These are phyloP conservation scores for Mallotus nudiflorus DNA, from an alignment of 345 rosid genomes.

Conservation along the genomic window DNA sequence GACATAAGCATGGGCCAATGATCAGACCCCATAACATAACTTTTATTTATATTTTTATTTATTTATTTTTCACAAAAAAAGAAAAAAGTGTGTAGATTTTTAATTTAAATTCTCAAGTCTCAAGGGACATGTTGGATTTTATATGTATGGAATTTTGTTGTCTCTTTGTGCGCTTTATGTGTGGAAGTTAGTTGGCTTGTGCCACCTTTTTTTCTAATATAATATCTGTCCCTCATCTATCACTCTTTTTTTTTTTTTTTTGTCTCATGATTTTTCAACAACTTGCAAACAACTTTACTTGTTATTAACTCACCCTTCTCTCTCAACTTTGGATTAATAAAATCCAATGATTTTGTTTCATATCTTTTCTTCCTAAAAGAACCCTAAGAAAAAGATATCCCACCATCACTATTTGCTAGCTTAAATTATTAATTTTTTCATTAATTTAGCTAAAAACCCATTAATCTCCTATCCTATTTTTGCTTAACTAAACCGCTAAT, in stretches of 20 bases:
- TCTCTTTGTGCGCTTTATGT: slow-evolving; percentile 28
- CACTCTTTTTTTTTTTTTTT: not conserved
- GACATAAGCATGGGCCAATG: too few species aligned
- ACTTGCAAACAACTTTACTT: slow-evolving; percentile 34
- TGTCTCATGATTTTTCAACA: slow-evolving; percentile 11
- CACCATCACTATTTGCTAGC: not conserved
- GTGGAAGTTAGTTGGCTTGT: slow-evolving; percentile 22
- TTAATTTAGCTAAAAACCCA: not conserved
- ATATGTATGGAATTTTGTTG: slow-evolving; percentile 20
- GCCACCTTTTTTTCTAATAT: not conserved
- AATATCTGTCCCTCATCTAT: too few species aligned
- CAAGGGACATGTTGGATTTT: slow-evolving; percentile 9
- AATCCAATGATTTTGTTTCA: not conserved
- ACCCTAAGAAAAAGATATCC: not conserved
- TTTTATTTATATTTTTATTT: too few species aligned
- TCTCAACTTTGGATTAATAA: not conserved
- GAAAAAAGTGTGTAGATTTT: not conserved
- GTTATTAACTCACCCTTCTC: not conserved
- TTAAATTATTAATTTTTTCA: not conserved
- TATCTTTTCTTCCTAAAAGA: not conserved
- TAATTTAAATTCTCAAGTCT: not conserved
- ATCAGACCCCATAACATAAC: too few species aligned
- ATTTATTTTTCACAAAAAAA: too few species aligned
- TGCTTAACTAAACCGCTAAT: not conserved
- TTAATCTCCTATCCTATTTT: not conserved